Conservation (phyloP, 257 asterid genomes). For the Solanum phureja region DNA sequence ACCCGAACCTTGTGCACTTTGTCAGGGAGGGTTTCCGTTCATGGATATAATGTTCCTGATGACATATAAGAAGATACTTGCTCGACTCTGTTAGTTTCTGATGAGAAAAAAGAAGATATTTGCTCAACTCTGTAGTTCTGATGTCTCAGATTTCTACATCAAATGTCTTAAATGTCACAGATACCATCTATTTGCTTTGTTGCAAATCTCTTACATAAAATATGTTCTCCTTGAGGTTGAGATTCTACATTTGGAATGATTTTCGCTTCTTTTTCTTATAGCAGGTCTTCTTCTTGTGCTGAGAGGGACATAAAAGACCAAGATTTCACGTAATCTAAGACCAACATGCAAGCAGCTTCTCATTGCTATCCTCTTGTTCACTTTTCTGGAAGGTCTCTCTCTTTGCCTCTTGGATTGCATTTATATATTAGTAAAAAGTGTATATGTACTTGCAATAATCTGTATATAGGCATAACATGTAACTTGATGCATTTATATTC, state of each 20-base stretch:
- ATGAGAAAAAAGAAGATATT: neutral
- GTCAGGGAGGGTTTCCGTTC: neutral
- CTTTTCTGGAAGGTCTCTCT: conserved; percentile 34
- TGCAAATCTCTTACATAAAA: neutral
- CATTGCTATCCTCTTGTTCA: conserved; percentile 38
- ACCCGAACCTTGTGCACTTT: neutral
- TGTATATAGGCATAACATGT: neutral
- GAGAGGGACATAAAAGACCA: neutral
- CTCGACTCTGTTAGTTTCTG: no score
- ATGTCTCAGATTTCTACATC: neutral
- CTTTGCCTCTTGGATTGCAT: neutral
- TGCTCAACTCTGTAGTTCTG: neutral
- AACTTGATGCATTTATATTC: neutral
- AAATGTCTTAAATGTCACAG: neutral
- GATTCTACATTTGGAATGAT: neutral
- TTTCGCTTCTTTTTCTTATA: neutral
- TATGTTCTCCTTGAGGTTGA: neutral
- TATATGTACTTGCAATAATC: neutral
- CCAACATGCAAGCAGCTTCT: conserved; percentile 46
- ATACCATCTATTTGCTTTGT: neutral
- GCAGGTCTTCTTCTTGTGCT: neutral
- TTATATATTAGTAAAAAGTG: neutral
- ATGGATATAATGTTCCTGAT: neutral
- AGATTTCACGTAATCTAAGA: neutral
- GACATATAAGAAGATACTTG: neutral